These are phyloP conservation scores for Aspergillus sp. DNA, from an alignment of 2,329 filamentous ascomycete species.

Conservation along the genomic window DNA sequence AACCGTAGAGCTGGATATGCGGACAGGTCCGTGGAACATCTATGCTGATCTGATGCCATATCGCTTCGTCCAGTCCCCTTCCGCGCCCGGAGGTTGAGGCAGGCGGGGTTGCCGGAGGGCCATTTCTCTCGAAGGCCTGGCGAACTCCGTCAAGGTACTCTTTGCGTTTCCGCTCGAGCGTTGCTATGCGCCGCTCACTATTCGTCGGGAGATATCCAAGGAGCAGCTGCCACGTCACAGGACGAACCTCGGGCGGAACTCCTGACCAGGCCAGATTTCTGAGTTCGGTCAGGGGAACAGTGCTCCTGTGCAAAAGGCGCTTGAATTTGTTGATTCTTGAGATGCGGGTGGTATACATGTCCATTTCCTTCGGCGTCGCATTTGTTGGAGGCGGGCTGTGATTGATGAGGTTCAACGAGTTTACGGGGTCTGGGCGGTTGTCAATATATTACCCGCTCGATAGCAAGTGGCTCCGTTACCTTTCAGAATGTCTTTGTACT, in stretches of 20 bases:
- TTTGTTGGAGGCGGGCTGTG: constrained; percentile 66
- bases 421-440: constrained; percentile 57
- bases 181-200: constrained; percentile 80
- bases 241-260: constrained; percentile 85
- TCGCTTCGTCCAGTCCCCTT: constrained; percentile 83
- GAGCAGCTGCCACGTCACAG: constrained; percentile 97
- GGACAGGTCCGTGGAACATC: constrained; percentile 94
- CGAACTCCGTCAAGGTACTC: constrained; percentile 90
- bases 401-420: constrained; percentile 86
- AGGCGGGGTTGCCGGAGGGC: constrained; percentile 31
- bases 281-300: constrained; percentile 75
- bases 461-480: constrained; percentile 33
- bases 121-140: constrained; percentile 52
- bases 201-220: constrained; percentile 95
- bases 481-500: constrained; percentile 92
- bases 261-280: constrained; percentile 87
- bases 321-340: constrained; percentile 98
- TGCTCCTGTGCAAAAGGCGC: constrained; percentile 82
- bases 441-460: constrained; percentile 9
- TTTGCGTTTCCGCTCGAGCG: constrained; percentile 86
- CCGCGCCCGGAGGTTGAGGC: constrained; percentile 44
- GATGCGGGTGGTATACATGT: constrained; percentile 77
- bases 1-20: constrained; percentile 87
- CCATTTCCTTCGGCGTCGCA: constrained; percentile 71
- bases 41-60: constrained; percentile 99